Evolutionary conservation across 1,139 yeast species (phyloP).

Genomic region (Saccharomyces hybrid): DNA sequence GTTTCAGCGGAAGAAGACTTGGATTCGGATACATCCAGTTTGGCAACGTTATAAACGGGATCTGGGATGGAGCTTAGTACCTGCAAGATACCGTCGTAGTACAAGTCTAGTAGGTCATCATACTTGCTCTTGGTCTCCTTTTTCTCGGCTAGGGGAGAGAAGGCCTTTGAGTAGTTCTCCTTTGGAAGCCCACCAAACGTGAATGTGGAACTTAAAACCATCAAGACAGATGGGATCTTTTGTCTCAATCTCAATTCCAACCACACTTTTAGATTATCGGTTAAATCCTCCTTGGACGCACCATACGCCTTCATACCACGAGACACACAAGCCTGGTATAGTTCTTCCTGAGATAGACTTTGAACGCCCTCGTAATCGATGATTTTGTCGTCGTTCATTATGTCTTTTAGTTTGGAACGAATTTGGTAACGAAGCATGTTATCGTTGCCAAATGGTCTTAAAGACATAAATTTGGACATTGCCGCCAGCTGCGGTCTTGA

Average conservation of each 20-base stretch:
- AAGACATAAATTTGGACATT: conserved; percentile 85
- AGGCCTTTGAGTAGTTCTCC: neutral
- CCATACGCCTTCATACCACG: conserved; percentile 86
- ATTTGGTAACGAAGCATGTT: conserved; percentile 86
- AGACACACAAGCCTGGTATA: conserved; percentile 83
- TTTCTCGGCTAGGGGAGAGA: conserved; percentile 6
- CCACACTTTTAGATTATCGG: conserved; percentile 83
- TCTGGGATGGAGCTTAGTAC: conserved; percentile 89
- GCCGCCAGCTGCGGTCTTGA: conserved; percentile 90
- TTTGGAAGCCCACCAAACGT: conserved; percentile 61
- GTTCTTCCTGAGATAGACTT: conserved; percentile 70
- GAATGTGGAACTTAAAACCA: conserved; percentile 80
- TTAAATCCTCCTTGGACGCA: conserved; percentile 74
- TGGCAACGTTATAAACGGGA: conserved; percentile 92
- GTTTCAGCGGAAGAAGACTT: conserved; percentile 14
- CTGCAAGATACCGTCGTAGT: conserved; percentile 81
- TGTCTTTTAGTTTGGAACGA: conserved; percentile 79
- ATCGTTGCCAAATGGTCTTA: conserved; percentile 91
- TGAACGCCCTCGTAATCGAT: conserved; percentile 93
- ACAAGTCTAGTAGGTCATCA: conserved; percentile 45
- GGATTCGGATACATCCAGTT: conserved; percentile 64
- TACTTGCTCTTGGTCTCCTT: conserved; percentile 31
- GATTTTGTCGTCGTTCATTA: conserved; percentile 85
- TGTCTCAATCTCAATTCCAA: conserved; percentile 80
- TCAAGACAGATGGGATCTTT: conserved; percentile 82